Conservation (phyloP, 305 asterid genomes). For the Fraxinus albicans region DNA sequence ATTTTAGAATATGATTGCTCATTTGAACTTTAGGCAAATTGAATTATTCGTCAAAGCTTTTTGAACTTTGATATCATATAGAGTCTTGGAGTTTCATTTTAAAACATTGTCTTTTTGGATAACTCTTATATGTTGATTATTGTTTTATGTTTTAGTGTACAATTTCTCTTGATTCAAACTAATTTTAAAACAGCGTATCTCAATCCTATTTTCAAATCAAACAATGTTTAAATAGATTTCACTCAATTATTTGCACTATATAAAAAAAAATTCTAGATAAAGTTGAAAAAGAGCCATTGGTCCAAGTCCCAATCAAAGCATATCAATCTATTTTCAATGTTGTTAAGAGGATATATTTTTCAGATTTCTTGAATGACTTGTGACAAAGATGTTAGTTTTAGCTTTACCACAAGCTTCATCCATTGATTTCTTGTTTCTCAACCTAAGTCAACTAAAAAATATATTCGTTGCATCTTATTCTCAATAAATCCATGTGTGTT, state of each 20-base stretch:
- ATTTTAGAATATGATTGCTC: background rate
- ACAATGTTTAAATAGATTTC: background rate
- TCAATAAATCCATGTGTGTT: background rate
- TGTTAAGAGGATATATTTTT: background rate
- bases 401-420: background rate
- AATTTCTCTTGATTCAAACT: background rate
- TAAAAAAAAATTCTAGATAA: background rate
- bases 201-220: background rate
- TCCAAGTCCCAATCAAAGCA: background rate
- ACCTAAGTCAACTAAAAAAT: background rate
- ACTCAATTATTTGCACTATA: background rate
- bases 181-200: background rate
- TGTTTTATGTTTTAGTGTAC: background rate
- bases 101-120: background rate
- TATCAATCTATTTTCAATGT: background rate
- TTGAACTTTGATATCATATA: background rate
- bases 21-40: background rate
- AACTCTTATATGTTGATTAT: background rate
- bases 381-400: conserved; percentile 1
- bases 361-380: conserved; percentile 18
- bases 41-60: background rate
- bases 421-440: background rate
- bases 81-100: background rate
- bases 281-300: background rate
- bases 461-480: conserved; percentile 18